Evolutionary conservation across 805 yeast genomes (phyloP), one percentile per base, ranked within the genome.

Genomic region (Phaffomyces thermotolerans): DNA sequence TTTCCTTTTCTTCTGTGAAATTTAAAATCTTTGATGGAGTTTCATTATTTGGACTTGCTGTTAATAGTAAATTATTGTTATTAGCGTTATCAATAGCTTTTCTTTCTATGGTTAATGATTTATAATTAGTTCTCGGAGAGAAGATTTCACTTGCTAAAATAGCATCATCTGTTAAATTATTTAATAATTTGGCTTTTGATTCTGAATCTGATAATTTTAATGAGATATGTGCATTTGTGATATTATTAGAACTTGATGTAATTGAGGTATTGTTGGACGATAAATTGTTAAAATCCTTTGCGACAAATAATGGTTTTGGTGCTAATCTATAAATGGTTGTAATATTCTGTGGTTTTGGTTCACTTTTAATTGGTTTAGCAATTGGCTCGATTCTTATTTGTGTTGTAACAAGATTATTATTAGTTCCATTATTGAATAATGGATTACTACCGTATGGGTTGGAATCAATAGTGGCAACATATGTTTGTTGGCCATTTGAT

Each of bases 401-500:
- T 4, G 73, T 66, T 23, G 64, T 59, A 20, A 65, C 41, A 7
- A 71, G 65, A 14, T 67, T 58, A 25, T 56, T 53, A 9, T 65
- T 66, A n/a, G 64, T 56, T 29, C 62, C 60, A 25, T 61, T 53
- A 36, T 59, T 61, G 53, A 85, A 87, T 41, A 90, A 67, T 6
- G 89, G 84, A 53, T 81, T 81, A 39, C 77, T 73, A 2, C 96
- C 95, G 58, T 86, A 90, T 36, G 96, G 96, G 58, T 83, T 77
- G 46, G 71, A 69, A 45, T 66, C 69, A 42, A 65, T 58, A 42
- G 66, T 50, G 40, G 50, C 59, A 39, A 60, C 56, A 15, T 52
- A 49, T 7, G 52, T 47, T 48, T 58, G 49, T 20, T 47, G 51
- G 32, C 31, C 31, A 15, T 48, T 59, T 35, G 44, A 57, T 41